These are phyloP conservation scores for Chionographis japonica DNA, from an alignment of 106 monocot species.

Conservation along the genomic window DNA sequence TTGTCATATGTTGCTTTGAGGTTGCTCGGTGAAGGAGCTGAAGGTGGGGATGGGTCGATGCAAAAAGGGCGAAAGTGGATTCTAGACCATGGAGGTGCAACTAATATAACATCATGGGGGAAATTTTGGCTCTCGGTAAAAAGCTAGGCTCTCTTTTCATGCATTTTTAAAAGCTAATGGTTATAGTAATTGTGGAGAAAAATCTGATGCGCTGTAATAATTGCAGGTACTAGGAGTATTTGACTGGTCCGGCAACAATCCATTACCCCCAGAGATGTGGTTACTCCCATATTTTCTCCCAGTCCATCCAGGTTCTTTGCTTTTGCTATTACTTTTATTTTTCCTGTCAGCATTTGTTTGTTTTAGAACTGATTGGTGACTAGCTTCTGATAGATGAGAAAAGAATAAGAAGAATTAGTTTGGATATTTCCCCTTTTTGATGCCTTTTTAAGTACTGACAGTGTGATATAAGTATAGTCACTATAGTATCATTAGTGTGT, in stretches of 20 bases:
- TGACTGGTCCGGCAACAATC: conserved; percentile 96
- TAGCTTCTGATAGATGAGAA: no score
- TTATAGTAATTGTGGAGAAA: neutral
- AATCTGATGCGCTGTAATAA: neutral
- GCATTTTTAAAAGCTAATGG: neutral
- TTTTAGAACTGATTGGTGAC: neutral
- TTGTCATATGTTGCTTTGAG: conserved; percentile 69
- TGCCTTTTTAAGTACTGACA: no score
- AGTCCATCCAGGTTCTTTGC: conserved; percentile 75
- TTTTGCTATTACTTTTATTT: neutral
- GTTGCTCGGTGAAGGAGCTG: conserved; percentile 64
- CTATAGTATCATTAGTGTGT: no score
- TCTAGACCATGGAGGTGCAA: conserved; percentile 69
- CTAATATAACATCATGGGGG: conserved; percentile 74
- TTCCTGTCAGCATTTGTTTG: neutral
- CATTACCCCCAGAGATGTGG: conserved; percentile 86
- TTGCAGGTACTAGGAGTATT: conserved; percentile 83
- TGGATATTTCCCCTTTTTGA: no score
- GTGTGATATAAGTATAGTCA: no score
- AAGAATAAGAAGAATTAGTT: no score
- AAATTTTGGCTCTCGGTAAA: conserved; percentile 85
- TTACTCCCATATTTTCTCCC: conserved; percentile 73
- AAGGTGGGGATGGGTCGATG: conserved; percentile 69
- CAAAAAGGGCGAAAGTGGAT: conserved; percentile 73
- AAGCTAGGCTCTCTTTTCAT: neutral